Percentiles rank a stretch among this genome's conserved stretches.
Conservation (phyloP, 2,329 filamentous ascomycete genomes). For the Sporothrix globosa region DNA sequence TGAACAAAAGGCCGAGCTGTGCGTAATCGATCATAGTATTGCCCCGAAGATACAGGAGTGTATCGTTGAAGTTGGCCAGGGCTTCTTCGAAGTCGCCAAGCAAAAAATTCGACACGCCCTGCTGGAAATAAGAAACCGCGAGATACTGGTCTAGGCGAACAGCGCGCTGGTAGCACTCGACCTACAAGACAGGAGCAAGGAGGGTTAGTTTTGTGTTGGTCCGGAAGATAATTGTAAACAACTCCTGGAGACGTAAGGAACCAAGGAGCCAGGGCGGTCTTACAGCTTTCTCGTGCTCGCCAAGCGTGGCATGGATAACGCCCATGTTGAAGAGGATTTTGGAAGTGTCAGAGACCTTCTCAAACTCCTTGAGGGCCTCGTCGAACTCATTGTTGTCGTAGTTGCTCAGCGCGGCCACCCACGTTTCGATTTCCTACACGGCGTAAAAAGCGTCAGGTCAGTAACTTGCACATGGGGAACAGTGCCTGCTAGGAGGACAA, state of each 20-base stretch:
- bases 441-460: not conserved
- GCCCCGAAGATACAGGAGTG: conserved; percentile 87
- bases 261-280: conserved; percentile 46
- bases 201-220: not conserved
- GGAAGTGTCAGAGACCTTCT: conserved; percentile 87
- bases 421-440: conserved; percentile 92
- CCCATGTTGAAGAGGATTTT: conserved; percentile 99
- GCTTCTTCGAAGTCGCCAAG: conserved; percentile 97
- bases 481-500: not conserved
- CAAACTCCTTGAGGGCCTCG: conserved; percentile 80
- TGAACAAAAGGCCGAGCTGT: conserved; percentile 92
- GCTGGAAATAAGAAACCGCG: conserved; percentile 96
- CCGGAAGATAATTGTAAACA: conserved; percentile 10
- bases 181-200: conserved; percentile 55
- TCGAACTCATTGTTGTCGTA: conserved; percentile 99
- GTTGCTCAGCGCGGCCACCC: conserved; percentile 85
- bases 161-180: conserved; percentile 92
- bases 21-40: conserved; percentile 99
- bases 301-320: conserved; percentile 94
- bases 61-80: conserved; percentile 98
- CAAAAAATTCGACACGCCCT: conserved; percentile 96
- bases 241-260: not conserved
- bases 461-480: not conserved
- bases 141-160: conserved; percentile 92
- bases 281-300: conserved; percentile 94